Conservation (phyloP, 495 filamentous ascomycete genomes). For the Neurospora sp. region DNA sequence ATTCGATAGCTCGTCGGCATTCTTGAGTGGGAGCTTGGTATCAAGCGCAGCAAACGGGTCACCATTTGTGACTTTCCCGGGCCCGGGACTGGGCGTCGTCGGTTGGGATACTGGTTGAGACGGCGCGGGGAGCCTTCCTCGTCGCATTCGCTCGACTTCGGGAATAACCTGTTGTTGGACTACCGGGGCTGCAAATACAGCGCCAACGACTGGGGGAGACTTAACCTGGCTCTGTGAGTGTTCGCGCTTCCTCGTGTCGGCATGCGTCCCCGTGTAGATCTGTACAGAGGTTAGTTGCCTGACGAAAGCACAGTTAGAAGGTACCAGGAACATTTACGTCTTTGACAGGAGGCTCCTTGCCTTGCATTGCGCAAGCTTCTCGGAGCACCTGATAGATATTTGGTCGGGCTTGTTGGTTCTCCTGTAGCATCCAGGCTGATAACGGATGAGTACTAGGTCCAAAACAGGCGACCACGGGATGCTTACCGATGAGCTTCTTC, state of each 20-base stretch:
- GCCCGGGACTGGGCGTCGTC: slow-evolving; percentile 64
- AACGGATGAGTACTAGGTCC: slow-evolving; percentile 24
- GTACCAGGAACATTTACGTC: slow-evolving; percentile 53
- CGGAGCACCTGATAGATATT: slow-evolving; percentile 89
- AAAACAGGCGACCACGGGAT: background rate
- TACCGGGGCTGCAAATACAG: slow-evolving; percentile 58
- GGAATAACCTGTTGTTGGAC: slow-evolving; percentile 66
- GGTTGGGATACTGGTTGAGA: slow-evolving; percentile 26
- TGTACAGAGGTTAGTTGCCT: slow-evolving; percentile 24
- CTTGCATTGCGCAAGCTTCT: slow-evolving; percentile 82
- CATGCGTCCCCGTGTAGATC: slow-evolving; percentile 71
- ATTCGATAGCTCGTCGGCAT: slow-evolving; percentile 67
- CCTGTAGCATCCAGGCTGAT: slow-evolving; percentile 80
- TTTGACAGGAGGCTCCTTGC: slow-evolving; percentile 78
- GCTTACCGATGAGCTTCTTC: slow-evolving; percentile 83
- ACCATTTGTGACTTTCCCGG: slow-evolving; percentile 53
- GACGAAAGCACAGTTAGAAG: background rate
- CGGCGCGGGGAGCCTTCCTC: slow-evolving; percentile 64
- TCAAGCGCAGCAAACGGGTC: slow-evolving; percentile 91
- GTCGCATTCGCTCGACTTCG: slow-evolving; percentile 88
- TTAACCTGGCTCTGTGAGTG: slow-evolving; percentile 22
- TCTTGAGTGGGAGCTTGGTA: slow-evolving; percentile 42
- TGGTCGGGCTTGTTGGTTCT: slow-evolving; percentile 70
- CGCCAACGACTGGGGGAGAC: slow-evolving; percentile 52
- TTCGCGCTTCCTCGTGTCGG: slow-evolving; percentile 9